Evolutionary conservation across 805 yeast species (phyloP).

Genomic region (Saccharomycopsis sp.): DNA sequence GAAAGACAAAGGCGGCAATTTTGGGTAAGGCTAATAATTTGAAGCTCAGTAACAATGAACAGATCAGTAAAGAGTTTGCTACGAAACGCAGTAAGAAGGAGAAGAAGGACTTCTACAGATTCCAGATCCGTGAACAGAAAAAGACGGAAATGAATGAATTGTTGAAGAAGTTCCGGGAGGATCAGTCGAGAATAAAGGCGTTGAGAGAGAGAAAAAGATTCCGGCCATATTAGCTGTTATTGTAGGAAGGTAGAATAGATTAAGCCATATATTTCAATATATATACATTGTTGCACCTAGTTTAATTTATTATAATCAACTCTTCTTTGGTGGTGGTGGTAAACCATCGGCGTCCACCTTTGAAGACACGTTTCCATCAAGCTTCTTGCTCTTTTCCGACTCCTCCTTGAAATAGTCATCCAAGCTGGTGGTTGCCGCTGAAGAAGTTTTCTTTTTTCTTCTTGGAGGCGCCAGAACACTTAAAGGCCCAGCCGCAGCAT

Average conservation of each 20-base stretch:
- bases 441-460: conserved; percentile 24
- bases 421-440: conserved; percentile 26
- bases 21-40: conserved; percentile 46
- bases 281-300: not conserved
- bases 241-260: not conserved
- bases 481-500: not conserved
- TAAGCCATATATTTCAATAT: too few species aligned
- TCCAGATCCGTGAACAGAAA: conserved; percentile 91
- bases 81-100: conserved; percentile 63
- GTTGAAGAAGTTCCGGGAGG: conserved; percentile 76
- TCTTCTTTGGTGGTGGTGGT: conserved; percentile 34
- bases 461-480: conserved; percentile 24
- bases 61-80: conserved; percentile 48
- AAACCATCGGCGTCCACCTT: conserved; percentile 22
- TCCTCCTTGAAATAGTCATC: conserved; percentile 37
- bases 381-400: conserved; percentile 33
- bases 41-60: conserved; percentile 28
- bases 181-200: conserved; percentile 74
- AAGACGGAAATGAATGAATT: conserved; percentile 88
- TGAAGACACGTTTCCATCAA: conserved; percentile 30
- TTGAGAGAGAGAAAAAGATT: conserved; percentile 80
- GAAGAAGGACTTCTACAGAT: conserved; percentile 88
- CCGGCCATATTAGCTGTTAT: conserved; percentile 53
- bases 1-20: conserved; percentile 72
- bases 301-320: too few species aligned